Percentiles rank a stretch among this genome's conserved stretches.
Conservation (phyloP, 345 rosid genomes). For the Rubroshorea leprosula region DNA sequence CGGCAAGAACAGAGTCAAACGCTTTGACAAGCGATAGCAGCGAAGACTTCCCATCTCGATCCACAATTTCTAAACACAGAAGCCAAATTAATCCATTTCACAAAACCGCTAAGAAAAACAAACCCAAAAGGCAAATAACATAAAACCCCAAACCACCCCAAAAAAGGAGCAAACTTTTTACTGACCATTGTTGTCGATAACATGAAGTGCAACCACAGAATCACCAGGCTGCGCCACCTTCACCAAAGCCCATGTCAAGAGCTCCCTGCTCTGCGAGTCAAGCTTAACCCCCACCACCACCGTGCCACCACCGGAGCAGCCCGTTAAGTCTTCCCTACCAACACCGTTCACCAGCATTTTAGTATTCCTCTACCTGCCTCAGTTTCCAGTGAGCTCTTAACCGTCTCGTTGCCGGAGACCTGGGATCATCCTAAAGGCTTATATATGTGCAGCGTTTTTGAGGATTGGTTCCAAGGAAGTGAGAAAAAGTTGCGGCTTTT, state of each 20-base stretch:
- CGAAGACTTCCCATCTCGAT: conserved; percentile 62
- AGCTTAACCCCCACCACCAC: conserved; percentile 84
- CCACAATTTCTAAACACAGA: conserved; percentile 34
- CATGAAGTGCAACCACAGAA: conserved; percentile 80
- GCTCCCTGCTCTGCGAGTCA: conserved; percentile 67
- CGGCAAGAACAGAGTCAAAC: conserved; percentile 80
- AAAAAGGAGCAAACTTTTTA: not conserved
- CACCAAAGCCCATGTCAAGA: conserved; percentile 88
- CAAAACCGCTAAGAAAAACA: not conserved
- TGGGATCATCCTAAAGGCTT: conserved; percentile 28
- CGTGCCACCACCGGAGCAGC: conserved; percentile 36
- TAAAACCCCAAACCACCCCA: not conserved
- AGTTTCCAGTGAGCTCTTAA: conserved; percentile 8
- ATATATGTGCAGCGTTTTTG: conserved; percentile 2
- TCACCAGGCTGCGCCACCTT: conserved; percentile 86
- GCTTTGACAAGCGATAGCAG: conserved; percentile 77
- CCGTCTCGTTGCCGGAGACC: conserved; percentile 20
- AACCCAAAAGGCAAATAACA: not conserved
- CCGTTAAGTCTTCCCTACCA: conserved; percentile 20
- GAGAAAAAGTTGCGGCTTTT: conserved; percentile 14
- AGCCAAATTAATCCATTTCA: conserved; percentile 6
- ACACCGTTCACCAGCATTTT: conserved; percentile 32
- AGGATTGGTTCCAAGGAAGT: conserved; percentile 1
- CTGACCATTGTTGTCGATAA: conserved; percentile 52
- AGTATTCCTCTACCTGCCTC: conserved; percentile 13